A percentile compares a stretch with the other conserved stretches of the same genome.
Evolutionary conservation across 257 asterid species (phyloP).

Genomic region (Solanum ahanhuiri): DNA sequence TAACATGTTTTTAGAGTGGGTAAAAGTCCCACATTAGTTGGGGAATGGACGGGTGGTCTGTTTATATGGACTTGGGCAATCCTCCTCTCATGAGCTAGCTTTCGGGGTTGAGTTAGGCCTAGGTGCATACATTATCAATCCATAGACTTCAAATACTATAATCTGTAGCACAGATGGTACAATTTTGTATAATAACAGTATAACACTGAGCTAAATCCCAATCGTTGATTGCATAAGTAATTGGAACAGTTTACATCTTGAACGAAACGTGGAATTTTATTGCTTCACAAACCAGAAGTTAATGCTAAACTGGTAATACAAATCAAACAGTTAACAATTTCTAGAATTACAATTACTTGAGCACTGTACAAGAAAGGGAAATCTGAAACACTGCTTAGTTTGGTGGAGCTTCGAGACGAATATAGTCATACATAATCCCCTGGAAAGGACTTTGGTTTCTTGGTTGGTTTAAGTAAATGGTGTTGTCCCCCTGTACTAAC

Average conservation of each 20-base stretch:
- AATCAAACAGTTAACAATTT: not conserved
- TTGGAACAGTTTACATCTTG: not conserved
- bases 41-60: not conserved
- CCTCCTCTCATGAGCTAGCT: not conserved
- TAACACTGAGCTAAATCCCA: not conserved
- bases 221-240: not conserved
- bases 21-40: not conserved
- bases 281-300: not conserved
- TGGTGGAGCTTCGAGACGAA: slow-evolving; percentile 51
- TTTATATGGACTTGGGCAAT: not conserved
- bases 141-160: not conserved
- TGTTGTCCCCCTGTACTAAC: slow-evolving; percentile 38
- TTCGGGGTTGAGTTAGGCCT: not conserved
- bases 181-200: not conserved
- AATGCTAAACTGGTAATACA: not conserved
- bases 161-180: not conserved
- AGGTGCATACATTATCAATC: not conserved
- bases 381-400: not conserved
- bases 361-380: not conserved
- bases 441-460: slow-evolving; percentile 41
- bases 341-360: not conserved
- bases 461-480: slow-evolving; percentile 49
- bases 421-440: slow-evolving; percentile 67
- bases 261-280: not conserved
- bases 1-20: not conserved